These are phyloP conservation scores for Ustilago crameri DNA, from an alignment of 1,284 basidiomycete species.

Conservation along the genomic window DNA sequence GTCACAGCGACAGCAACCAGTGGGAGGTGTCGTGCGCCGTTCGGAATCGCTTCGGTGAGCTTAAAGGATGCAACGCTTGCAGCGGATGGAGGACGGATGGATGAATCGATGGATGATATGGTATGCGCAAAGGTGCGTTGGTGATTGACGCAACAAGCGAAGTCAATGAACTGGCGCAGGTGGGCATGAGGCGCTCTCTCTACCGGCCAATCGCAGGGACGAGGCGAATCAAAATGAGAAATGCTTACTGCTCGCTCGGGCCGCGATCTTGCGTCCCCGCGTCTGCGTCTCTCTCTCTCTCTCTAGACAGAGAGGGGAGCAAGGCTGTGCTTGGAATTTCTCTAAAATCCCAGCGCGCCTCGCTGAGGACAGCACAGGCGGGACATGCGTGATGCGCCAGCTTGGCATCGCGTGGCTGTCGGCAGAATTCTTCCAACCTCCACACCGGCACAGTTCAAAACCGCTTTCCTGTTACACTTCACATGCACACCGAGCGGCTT, in stretches of 20 bases:
- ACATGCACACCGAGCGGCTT: no score
- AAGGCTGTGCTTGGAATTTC: slow-evolving; percentile 1
- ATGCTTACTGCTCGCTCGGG: neutral
- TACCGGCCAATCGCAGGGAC: no score
- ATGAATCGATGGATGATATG: neutral
- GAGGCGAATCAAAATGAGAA: neutral
- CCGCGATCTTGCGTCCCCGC: neutral
- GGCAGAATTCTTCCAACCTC: neutral
- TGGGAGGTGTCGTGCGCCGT: neutral
- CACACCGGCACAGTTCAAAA: neutral
- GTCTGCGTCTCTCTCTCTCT: neutral
- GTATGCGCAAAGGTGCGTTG: neutral
- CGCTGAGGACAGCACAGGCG: no score
- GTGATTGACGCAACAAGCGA: neutral
- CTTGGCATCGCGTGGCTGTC: neutral
- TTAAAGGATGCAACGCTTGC: neutral
- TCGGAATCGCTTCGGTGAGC: neutral
- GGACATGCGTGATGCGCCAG: neutral
- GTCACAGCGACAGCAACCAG: neutral
- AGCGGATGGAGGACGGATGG: no score
- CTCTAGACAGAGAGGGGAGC: neutral
- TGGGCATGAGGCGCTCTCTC: no score
- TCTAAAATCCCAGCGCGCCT: neutral
- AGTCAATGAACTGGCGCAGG: neutral
- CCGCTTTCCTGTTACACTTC: no score